phyloP scores from a whole-genome alignment of 129 eudicot species.

The Kitagawia praeruptora region DNA sequence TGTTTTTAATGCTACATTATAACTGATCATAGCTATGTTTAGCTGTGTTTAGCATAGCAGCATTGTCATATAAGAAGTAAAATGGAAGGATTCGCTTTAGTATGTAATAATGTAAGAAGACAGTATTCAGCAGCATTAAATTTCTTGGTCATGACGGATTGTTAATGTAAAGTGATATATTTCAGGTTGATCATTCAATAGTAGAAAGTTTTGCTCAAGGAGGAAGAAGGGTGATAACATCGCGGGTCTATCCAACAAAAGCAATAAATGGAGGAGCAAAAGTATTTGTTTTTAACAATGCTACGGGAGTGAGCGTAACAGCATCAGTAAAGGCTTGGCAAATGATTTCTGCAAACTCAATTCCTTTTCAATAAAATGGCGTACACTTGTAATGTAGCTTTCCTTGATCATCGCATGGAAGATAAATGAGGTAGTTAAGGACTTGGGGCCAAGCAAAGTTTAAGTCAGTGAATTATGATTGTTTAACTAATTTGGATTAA shows the following conservation, averaged over 20 bases:
- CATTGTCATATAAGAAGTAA: too few species aligned
- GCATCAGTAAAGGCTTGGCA: constrained; percentile 66
- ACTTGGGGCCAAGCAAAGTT: neutral
- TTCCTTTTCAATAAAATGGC: constrained; percentile 15
- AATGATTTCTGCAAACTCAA: constrained; percentile 46
- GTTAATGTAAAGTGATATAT: neutral
- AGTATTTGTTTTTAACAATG: constrained; percentile 73
- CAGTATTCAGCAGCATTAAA: neutral
- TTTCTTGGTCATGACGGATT: neutral
- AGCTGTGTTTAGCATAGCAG: too few species aligned
- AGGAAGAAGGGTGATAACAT: constrained; percentile 70
- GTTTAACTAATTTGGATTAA: neutral
- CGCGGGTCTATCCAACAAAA: constrained; percentile 72
- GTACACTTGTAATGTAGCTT: constrained; percentile 1
- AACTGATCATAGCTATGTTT: too few species aligned
- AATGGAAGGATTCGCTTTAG: neutral
- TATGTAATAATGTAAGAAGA: neutral
- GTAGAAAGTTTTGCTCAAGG: constrained; percentile 89
- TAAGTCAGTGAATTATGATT: neutral
- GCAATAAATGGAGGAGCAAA: constrained; percentile 55
- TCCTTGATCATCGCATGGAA: neutral
- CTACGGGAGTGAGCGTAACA: constrained; percentile 45
- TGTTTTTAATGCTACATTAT: too few species aligned
- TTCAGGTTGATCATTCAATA: constrained; percentile 87
- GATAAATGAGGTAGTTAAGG: neutral